Evolutionary conservation across 1,139 yeast genomes (phyloP).

Genomic region (Blastobotrys aristatus): DNA sequence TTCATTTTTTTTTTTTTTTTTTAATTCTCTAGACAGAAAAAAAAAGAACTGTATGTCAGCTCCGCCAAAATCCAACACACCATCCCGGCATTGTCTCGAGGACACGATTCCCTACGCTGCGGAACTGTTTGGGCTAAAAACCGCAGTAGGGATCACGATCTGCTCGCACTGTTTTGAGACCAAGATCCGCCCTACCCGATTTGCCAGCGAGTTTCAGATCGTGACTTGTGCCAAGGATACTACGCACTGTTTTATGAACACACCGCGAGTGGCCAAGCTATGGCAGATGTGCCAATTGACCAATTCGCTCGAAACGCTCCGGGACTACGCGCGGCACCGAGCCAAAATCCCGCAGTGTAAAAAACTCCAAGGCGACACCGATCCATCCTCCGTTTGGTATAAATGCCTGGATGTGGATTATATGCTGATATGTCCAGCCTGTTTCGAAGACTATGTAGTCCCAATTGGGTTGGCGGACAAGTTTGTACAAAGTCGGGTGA

Average conservation of each 20-base stretch:
- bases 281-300: not conserved
- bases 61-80: not conserved
- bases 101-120: not conserved
- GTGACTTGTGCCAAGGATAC: not conserved
- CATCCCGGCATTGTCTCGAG: not conserved
- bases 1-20: not conserved
- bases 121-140: not conserved
- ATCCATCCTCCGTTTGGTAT: not conserved
- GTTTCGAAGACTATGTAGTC: conserved; percentile 1
- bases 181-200: not conserved
- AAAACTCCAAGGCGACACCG: not conserved
- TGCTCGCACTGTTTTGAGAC: conserved; percentile 1
- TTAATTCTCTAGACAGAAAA: not conserved
- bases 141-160: not conserved
- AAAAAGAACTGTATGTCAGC: too few species aligned
- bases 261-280: not conserved
- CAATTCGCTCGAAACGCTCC: not conserved
- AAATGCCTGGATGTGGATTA: not conserved
- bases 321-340: not conserved
- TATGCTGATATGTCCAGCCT: not conserved
- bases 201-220: not conserved
- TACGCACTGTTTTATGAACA: not conserved
- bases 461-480: not conserved
- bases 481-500: not conserved
- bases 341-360: not conserved